These are phyloP conservation scores for Fusarium sulawesiense DNA, from an alignment of 2,329 filamentous ascomycete genomes.

Conservation along the genomic window DNA sequence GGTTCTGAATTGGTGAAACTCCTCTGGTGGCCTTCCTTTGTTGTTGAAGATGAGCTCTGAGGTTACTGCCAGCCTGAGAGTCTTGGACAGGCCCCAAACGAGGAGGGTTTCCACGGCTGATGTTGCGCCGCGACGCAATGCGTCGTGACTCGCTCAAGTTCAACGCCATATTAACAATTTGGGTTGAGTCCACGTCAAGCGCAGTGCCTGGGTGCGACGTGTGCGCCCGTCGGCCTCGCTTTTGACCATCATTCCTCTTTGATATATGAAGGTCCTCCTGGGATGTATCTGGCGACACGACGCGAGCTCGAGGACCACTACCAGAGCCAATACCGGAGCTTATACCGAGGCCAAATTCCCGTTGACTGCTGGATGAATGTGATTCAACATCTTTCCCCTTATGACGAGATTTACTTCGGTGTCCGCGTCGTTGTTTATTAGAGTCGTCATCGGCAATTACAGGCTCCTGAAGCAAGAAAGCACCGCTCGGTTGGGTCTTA, in stretches of 20 bases:
- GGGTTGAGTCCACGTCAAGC: conserved; percentile 80
- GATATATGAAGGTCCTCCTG: conserved; percentile 42
- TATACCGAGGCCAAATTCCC: conserved; percentile 39
- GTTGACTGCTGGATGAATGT: conserved; percentile 23
- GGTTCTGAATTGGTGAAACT: conserved; percentile 67
- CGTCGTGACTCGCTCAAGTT: conserved; percentile 85
- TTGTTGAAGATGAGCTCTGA: conserved; percentile 77
- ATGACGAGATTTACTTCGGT: conserved; percentile 40
- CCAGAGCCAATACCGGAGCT: conserved; percentile 23
- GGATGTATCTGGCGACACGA: conserved; percentile 46
- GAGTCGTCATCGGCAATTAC: conserved; percentile 50
- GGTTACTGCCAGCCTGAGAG: conserved; percentile 65
- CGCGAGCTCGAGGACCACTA: conserved; percentile 32
- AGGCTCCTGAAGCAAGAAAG: conserved; percentile 63
- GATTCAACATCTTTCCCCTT: conserved; percentile 40
- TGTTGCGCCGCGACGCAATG: conserved; percentile 69
- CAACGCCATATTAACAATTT: conserved; percentile 93
- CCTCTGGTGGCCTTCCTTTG: conserved; percentile 72
- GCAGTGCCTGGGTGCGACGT: conserved; percentile 40
- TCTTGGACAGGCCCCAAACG: conserved; percentile 65
- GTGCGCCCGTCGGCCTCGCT: conserved; percentile 30
- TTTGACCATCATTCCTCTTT: conserved; percentile 36
- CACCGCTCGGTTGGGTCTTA: conserved; percentile 60
- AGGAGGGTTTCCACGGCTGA: conserved; percentile 62
- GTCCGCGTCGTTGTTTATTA: conserved; percentile 42